Evolutionary conservation across 2,329 filamentous ascomycete genomes (phyloP), one percentile per base, ranked within the genome.

Genomic region (Mycosphaerelloides madeirae): DNA sequence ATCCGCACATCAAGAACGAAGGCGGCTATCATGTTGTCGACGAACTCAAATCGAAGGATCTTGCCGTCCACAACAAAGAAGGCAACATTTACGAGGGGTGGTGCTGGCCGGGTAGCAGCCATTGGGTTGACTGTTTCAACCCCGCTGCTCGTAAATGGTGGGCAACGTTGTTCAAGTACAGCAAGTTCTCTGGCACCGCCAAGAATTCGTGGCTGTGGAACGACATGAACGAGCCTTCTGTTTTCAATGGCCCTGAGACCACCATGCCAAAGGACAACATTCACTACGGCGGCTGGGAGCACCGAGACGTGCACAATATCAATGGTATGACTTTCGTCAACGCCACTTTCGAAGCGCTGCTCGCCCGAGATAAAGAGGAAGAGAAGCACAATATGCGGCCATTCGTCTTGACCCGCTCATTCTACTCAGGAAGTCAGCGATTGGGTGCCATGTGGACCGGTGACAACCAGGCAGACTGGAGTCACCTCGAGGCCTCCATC

Each of bases 241-340:
- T 98, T 1, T 98, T 98, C 74, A 97, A 97, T 65, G 93, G 93
- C 0, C 93, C 93, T 0, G 93, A 98, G 68, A 95, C 89, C 3
- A 97, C 91, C 4, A 97, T 97, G 90, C 93, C 93, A 50, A 96
- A 96, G 69, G 93, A 98, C 72, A 98, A 98, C 64, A 69, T 98
- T 22, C 93, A 98, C 65, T 72, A 85, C 60, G 90, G 80, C 41
- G 80, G 85, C 61, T 98, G 93, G 93, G 93, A 98, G 67, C 93
- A 98, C 65, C 86, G 93, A 52, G 93, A 98, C 63, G 72, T 98
- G 4, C 93, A 98, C 74, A 97, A 98, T 68, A 65, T 97, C 57
- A 93, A 97, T 65, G 93, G 93, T 41, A 77, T 97, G 74, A 96
- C 93, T 2, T 89, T 96, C 67, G 83, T 95, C 67, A 96, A 97